Conservation (phyloP, 371 early-diverging fungal species). For the Saksenaea vasiformis region DNA sequence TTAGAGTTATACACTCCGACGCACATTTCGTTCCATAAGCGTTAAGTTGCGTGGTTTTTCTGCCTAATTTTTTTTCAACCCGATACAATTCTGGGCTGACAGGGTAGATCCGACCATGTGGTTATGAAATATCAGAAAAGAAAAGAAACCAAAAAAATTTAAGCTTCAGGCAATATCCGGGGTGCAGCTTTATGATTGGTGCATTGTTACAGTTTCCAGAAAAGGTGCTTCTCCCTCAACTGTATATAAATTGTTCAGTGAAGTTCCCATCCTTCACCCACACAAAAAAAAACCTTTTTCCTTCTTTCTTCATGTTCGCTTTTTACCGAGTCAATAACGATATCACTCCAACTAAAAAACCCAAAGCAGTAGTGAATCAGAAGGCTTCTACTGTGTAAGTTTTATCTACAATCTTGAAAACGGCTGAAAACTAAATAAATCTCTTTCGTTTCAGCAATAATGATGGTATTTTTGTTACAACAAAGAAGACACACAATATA, state of each 20-base stretch:
- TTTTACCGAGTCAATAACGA: constrained; percentile 5
- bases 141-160: not conserved
- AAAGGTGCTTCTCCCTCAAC: not conserved
- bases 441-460: not conserved
- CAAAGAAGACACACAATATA: constrained; percentile 12
- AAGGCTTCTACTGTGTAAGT: constrained; percentile 15
- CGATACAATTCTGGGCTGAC: not conserved
- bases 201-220: constrained; percentile 1
- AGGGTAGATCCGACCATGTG: not conserved
- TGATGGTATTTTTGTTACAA: constrained; percentile 11
- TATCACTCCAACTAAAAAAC: not conserved
- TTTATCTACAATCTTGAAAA: no score
- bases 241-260: not conserved
- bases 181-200: constrained; percentile 1
- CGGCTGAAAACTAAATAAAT: not conserved
- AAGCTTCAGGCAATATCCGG: constrained; percentile 1
- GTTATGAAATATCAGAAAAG: not conserved
- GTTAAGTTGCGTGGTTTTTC: not conserved
- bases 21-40: not conserved
- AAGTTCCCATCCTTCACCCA: not conserved
- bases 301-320: constrained; percentile 14
- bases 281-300: not conserved
- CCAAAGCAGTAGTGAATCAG: constrained; percentile 3
- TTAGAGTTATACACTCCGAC: not conserved
- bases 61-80: not conserved